Evolutionary conservation across 2,329 filamentous ascomycete genomes (phyloP), one percentile per base, ranked within the genome.

Genomic region (Cryphonectria japonica): DNA sequence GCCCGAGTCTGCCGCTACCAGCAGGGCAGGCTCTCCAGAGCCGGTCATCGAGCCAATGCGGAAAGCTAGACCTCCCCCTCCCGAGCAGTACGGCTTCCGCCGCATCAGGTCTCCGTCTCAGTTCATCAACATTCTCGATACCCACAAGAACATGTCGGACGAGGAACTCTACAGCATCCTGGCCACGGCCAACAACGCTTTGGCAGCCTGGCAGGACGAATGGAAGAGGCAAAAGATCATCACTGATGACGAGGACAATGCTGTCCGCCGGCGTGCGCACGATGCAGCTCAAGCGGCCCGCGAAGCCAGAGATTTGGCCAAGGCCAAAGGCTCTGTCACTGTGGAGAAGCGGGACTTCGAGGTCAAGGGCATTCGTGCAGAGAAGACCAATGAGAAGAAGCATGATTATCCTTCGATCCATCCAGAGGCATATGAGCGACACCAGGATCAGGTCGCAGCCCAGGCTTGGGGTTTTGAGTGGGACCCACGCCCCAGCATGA

Each of bases 391-490:
- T 63, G 80, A 81, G 54, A 78, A 82, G 60, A 75, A 78, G n/a
- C 81, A 78, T 41, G 84, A 86, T 68, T 82, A 82, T 0, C 80
- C 83, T 34, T 82, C 85, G 54, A 81, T 84, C 9, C 83, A 83
- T 0, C 80, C 83, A 34, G 83, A 86, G 60, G 81, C 84, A 5
- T 85, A 86, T 72, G 76, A 78, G 59, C 77, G 78, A 69, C 77
- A 83, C 68, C 86, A 91, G 76, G 88, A 90, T 78, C 83, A 83
- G 69, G 82, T 89, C 72, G 87, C 88, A 84, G 88, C 89, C 9
- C 83, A 86, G 72, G 83, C 85, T 1, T 91, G 90, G 75, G 85
- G 86, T 22, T 90, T 90, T 75, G 86, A 89, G 72, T 88, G 90
- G 74, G 88, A 90, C 74, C 83, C 85, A 13, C 85, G 88, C 67